These are phyloP conservation scores for Kodamaea arcana DNA, from an alignment of 1,139 yeast species.

Conservation along the genomic window DNA sequence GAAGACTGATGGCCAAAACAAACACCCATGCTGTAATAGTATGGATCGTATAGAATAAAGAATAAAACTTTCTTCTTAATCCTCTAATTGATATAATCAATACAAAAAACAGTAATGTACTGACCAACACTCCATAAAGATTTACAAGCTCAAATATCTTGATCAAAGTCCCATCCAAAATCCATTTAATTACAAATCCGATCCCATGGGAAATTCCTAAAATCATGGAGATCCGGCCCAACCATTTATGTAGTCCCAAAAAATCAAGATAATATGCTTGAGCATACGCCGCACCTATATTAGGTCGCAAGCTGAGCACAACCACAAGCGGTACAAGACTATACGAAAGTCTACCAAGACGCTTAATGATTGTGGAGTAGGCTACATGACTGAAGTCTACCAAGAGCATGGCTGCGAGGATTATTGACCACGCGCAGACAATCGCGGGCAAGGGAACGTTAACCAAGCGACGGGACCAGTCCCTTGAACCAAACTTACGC, in stretches of 20 bases:
- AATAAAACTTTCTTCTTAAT: slow-evolving; percentile 24
- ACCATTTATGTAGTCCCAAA: slow-evolving; percentile 72
- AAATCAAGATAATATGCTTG: slow-evolving; percentile 46
- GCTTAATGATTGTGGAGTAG: slow-evolving; percentile 23
- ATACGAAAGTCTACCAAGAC: slow-evolving; percentile 61
- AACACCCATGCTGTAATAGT: slow-evolving; percentile 28
- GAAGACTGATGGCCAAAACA: slow-evolving; percentile 30
- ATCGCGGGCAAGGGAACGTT: slow-evolving; percentile 30
- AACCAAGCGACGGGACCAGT: slow-evolving; percentile 13
- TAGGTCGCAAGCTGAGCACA: slow-evolving; percentile 53
- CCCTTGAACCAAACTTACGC: slow-evolving; percentile 19
- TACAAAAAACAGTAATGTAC: slow-evolving; percentile 40
- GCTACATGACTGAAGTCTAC: slow-evolving; percentile 2
- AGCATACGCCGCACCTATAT: slow-evolving; percentile 25
- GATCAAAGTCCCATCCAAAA: slow-evolving; percentile 23
- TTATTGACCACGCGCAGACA: slow-evolving; percentile 16
- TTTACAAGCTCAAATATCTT: slow-evolving; percentile 49
- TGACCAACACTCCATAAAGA: slow-evolving; percentile 57
- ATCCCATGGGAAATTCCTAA: slow-evolving; percentile 53
- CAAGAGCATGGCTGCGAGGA: slow-evolving; percentile 8
- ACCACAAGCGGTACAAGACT: slow-evolving; percentile 63
- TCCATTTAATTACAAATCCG: slow-evolving; percentile 52
- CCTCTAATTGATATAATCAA: slow-evolving; percentile 50
- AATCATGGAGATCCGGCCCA: slow-evolving; percentile 59
- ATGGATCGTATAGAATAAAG: slow-evolving; percentile 32